phyloP scores from a whole-genome alignment of 2,329 filamentous ascomycete genomes.

The Aspergillus alliaceus region DNA sequence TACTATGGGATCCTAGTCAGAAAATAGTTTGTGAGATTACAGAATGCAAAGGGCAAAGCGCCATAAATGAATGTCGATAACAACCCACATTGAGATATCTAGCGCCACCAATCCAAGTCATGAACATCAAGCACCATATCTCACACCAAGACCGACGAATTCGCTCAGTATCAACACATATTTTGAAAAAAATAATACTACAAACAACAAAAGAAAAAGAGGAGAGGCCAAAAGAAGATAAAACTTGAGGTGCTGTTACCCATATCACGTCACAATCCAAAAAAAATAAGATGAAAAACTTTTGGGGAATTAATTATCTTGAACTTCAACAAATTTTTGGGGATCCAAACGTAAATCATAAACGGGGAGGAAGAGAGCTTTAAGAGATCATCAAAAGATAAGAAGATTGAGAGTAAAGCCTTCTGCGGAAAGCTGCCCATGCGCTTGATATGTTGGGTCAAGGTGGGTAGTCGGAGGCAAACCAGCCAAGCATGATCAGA shows the following conservation, averaged over 20 bases:
- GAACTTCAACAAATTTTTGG: neutral
- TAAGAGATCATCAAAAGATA: neutral
- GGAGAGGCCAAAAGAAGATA: no score
- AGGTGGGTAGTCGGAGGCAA: no score
- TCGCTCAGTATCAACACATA: neutral
- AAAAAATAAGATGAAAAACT: neutral
- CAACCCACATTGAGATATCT: neutral
- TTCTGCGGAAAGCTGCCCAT: neutral
- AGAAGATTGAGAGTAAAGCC: neutral
- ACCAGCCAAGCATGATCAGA: conserved; percentile 29
- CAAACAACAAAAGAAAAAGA: neutral
- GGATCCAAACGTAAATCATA: neutral
- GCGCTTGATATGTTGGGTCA: neutral
- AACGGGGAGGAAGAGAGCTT: neutral
- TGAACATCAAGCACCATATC: neutral
- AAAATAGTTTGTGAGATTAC: no score
- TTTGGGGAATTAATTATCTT: neutral
- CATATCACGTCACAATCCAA: neutral
- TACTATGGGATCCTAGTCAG: no score
- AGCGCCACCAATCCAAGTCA: neutral
- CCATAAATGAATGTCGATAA: neutral
- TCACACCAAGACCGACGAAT: neutral
- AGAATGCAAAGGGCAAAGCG: no score
- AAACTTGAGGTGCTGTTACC: neutral
- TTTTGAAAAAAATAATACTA: neutral